Conservation (phyloP, 192 early-diverging fungal genomes). For the Thamnidium elegans region DNA sequence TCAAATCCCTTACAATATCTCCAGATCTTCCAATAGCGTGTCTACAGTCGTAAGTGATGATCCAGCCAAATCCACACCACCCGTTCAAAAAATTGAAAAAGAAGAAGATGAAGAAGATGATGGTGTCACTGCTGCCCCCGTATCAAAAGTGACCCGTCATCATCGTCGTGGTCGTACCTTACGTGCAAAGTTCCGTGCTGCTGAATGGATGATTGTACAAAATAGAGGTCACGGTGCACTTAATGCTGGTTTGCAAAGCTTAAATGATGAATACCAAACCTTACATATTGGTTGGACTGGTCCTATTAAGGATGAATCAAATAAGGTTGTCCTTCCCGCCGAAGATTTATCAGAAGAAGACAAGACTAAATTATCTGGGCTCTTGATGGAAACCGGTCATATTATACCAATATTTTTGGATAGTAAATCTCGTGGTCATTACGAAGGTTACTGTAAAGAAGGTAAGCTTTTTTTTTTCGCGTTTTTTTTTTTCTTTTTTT, state of each 20-base stretch:
- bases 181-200: slow-evolving; percentile 11
- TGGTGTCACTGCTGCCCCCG: neutral
- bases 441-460: slow-evolving; percentile 97
- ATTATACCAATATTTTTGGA: slow-evolving; percentile 83
- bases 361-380: slow-evolving; percentile 51
- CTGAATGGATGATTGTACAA: slow-evolving; percentile 32
- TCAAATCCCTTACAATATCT: slow-evolving; percentile 33
- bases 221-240: slow-evolving; percentile 85
- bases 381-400: slow-evolving; percentile 54
- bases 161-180: slow-evolving; percentile 12
- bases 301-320: slow-evolving; percentile 54
- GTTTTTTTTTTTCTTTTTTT: too few species aligned
- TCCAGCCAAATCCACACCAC: too few species aligned
- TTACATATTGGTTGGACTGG: slow-evolving; percentile 78
- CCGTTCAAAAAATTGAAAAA: neutral
- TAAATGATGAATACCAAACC: slow-evolving; percentile 56
- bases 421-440: slow-evolving; percentile 75
- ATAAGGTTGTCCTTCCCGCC: slow-evolving; percentile 43
- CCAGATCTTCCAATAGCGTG: neutral
- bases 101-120: neutral
- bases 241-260: slow-evolving; percentile 78
- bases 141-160: slow-evolving; percentile 20
- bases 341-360: slow-evolving; percentile 55
- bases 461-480: slow-evolving; percentile 44
- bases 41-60: neutral